These are phyloP conservation scores for Lagenaria siceraria DNA, from an alignment of 306 rosid species.

Conservation along the genomic window DNA sequence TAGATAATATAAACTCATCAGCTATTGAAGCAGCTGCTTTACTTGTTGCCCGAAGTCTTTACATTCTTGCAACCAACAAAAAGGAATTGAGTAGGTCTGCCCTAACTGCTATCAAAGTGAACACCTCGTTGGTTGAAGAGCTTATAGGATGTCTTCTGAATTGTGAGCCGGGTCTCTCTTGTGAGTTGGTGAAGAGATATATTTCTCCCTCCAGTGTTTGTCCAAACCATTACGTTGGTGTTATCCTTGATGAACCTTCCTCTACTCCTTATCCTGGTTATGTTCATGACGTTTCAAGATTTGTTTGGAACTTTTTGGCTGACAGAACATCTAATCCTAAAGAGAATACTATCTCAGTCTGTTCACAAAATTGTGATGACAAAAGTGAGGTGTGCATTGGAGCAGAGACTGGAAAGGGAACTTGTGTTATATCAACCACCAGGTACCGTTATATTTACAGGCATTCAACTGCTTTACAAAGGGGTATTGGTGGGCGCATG, in stretches of 20 bases:
- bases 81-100: conserved; percentile 33
- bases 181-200: conserved; percentile 68
- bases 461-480: not conserved
- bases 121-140: conserved; percentile 68
- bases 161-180: conserved; percentile 90
- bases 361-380: conserved; percentile 56
- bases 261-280: conserved; percentile 48
- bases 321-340: conserved; percentile 55
- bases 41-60: conserved; percentile 75
- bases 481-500: not conserved
- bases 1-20: conserved; percentile 81
- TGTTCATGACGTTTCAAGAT: conserved; percentile 67
- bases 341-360: conserved; percentile 33
- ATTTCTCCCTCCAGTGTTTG: conserved; percentile 53
- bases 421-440: conserved; percentile 72
- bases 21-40: conserved; percentile 83
- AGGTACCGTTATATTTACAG: conserved; percentile 32
- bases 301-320: conserved; percentile 77
- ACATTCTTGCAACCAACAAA: conserved; percentile 51
- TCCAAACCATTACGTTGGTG: conserved; percentile 89
- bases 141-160: conserved; percentile 59
- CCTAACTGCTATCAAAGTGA: conserved; percentile 49
- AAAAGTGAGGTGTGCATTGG: conserved; percentile 61
- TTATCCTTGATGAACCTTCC: conserved; percentile 61
- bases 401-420: conserved; percentile 70